A percentile compares a stretch with the other conserved stretches of the same genome.
These are phyloP conservation scores for Pichia paraexigua DNA, from an alignment of 805 yeast genomes.

Conservation along the genomic window DNA sequence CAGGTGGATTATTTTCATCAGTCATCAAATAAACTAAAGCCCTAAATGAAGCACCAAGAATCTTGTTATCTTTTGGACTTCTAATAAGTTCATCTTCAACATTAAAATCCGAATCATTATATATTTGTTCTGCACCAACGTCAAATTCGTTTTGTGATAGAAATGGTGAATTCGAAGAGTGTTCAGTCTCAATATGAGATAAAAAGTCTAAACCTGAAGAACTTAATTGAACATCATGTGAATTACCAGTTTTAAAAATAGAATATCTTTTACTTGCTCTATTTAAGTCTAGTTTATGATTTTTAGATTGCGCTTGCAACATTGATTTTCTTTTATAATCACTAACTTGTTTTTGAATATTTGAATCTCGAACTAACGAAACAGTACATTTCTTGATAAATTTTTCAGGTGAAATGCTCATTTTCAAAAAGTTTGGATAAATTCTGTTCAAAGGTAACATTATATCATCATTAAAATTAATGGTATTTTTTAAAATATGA, in stretches of 20 bases:
- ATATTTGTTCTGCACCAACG: conserved; percentile 10
- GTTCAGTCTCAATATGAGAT: conserved; percentile 20
- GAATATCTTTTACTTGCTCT: conserved; percentile 36
- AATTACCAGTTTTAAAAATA: conserved; percentile 41
- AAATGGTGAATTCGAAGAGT: conserved; percentile 20
- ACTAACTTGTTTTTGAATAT: conserved; percentile 24
- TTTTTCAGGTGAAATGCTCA: conserved; percentile 49
- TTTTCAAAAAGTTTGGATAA: conserved; percentile 56
- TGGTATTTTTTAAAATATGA: conserved; percentile 43
- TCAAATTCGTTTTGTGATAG: conserved; percentile 18
- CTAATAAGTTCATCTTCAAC: conserved; percentile 40
- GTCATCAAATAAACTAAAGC: conserved; percentile 60
- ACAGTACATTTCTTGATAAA: conserved; percentile 55
- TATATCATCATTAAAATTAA: conserved; percentile 54
- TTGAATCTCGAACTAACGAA: conserved; percentile 43
- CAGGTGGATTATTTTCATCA: conserved; percentile 56
- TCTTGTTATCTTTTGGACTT: conserved; percentile 38
- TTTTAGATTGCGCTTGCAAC: background rate
- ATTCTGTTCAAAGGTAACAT: conserved; percentile 49
- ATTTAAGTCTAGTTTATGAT: background rate
- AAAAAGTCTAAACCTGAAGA: conserved; percentile 40
- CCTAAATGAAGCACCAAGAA: conserved; percentile 65
- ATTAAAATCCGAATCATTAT: conserved; percentile 10
- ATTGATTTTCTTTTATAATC: conserved; percentile 7
- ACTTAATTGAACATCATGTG: conserved; percentile 41